Percentiles rank a stretch among this genome's conserved stretches.
phyloP scores from a whole-genome alignment of 371 early-diverging fungal genomes.

The Syncephalastrum sp. region DNA sequence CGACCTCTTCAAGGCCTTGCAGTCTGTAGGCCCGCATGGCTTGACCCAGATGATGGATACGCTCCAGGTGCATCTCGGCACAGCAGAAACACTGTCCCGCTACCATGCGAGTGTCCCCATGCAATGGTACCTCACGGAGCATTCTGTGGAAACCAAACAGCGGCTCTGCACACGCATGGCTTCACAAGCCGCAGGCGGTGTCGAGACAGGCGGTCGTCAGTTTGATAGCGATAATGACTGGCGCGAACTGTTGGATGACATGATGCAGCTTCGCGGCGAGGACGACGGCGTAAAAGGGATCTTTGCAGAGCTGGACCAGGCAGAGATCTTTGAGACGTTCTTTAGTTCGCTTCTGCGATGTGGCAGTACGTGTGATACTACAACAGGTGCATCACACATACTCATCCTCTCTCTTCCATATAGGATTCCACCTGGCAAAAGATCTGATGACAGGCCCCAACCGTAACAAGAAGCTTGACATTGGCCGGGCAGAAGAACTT shows the following conservation, averaged over 20 bases:
- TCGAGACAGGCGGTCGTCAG: conserved; percentile 52
- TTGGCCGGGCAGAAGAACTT: conserved; percentile 58
- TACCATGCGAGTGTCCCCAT: conserved; percentile 63
- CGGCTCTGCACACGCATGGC: conserved; percentile 68
- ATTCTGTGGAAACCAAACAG: conserved; percentile 49
- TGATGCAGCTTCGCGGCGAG: conserved; percentile 51
- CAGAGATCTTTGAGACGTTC: conserved; percentile 68
- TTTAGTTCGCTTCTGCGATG: conserved; percentile 64
- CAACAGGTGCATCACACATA: too few relatives aligned
- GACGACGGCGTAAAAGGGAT: conserved; percentile 50
- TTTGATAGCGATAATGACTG: conserved; percentile 72
- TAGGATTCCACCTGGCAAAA: conserved; percentile 67
- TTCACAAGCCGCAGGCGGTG: conserved; percentile 59
- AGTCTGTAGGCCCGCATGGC: conserved; percentile 41
- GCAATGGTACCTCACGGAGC: conserved; percentile 56
- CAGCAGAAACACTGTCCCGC: conserved; percentile 62
- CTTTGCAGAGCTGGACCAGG: conserved; percentile 50
- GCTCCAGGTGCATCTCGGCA: conserved; percentile 63
- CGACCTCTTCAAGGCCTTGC: conserved; percentile 45
- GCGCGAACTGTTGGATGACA: conserved; percentile 65
- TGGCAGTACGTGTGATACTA: conserved; percentile 57
- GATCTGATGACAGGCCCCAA: conserved; percentile 57
- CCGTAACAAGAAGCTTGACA: conserved; percentile 46
- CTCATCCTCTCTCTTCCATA: neutral
- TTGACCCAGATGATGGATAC: conserved; percentile 62